Base-by-base conservation (phyloP, 2,329 filamentous ascomycete genomes). In the Tolypocladium sp. region DNA sequence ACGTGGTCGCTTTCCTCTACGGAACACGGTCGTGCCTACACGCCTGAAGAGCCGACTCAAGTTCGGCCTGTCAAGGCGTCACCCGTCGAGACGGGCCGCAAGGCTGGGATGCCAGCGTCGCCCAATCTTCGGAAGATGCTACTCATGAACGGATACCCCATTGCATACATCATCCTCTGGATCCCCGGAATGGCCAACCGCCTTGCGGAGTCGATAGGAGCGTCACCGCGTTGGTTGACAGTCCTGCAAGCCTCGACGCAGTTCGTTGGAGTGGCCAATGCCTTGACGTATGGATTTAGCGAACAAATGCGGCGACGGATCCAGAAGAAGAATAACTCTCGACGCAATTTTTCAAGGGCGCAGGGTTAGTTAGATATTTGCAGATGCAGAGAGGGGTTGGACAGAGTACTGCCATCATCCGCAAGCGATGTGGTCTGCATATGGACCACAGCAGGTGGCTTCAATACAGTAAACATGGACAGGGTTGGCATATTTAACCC, bases 231-330 rank as follows among this genome's bases (percentile, higher is more conserved):
- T 1, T 64, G 66, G 62, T 59, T 71, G 40, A 44, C 55, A 27
- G 66, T 71, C 15, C 57, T 73, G 57, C 73, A 75, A 61, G 66
- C 68, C 25, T 69, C 69, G 53, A 74, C 71, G 8, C 72, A 74
- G 59, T 75, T 69, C 46, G 67, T 75, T 13, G 72, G 72, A 1
- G 58, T 75, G 13, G 73, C 71, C 1, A 75, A 75, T 58, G 72
- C 73, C 2, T 57, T 74, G 27, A 73, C 73, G 1, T 75, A 74
- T 58, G 71, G 72, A 15, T 73, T 72, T 61, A 75, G 72, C 56
- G 70, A 74, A 63, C 62, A 70, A 25, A 55, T 69, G 56, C 49
- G 60, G 8, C 57, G 55, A 17, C 57, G 53, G 15, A 25, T 55
- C 15, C 22, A 6, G n/a, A 41, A 40, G 37, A 55, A 33, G 7